Base-by-base conservation (phyloP, 208 protist genomes). In the Leishmania turanica region DNA sequence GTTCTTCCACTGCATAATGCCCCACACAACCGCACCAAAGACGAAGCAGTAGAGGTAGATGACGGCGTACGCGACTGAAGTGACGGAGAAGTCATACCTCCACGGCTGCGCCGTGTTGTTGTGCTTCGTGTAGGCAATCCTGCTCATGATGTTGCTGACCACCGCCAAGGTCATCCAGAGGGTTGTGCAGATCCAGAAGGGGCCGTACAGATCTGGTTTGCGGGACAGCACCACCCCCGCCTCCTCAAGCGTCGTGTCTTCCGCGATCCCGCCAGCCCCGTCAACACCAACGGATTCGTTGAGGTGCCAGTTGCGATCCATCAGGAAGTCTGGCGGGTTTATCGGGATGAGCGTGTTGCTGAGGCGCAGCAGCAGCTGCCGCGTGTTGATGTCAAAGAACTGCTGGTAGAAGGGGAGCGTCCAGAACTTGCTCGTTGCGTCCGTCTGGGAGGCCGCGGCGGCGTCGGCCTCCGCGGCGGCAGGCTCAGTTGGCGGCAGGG, bases 101-200 rank as follows among this genome's bases (percentile, higher is more conserved):
- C 94, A 97, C 60, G 77, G 81, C 1, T 42, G 75, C 15, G 84
- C 77, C 49, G 70, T 79, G 40, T 70, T 75, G 51, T 86, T 70
- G n/a, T 76, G 60, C 58, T 81, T 78, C 15, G 74, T 83, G 85
- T 92, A 91, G 15, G 88, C 84, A 70, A 97, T 90, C 83, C 77
- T 87, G 85, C 87, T 92, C 87, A 95, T 94, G 62, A 95, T 84
- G 81, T 96, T 95, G 79, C 92, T 92, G 77, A 95, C 93, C 77
- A 98, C 88, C 65, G 88, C 95, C 69, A 98, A 77, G 19, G 87
- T 86, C 74, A 98, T 96, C 94, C 95, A 98, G 31, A 98, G 88
- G 58, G 94, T 97, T 56, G 95, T 98, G 83, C 91, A 95, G 34
- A 98, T 88, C 94, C 95, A 98, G 81, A 98, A 95, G 17, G 95